Conservation (phyloP, 2,329 filamentous ascomycete species). For the Akanthomyces muscarius region DNA sequence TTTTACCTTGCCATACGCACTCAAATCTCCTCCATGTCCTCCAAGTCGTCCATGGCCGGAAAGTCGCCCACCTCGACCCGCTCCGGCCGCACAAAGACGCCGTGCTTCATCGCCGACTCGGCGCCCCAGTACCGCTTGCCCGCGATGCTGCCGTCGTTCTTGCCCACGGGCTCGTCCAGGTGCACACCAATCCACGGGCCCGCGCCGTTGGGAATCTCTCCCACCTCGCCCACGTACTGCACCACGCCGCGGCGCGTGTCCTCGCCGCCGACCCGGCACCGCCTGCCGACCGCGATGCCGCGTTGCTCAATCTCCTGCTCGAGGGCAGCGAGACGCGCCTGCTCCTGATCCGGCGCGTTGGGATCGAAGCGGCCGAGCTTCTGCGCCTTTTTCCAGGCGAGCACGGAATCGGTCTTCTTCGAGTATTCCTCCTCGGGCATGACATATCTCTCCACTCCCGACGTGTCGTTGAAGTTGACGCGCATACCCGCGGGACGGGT, state of each 20-base stretch:
- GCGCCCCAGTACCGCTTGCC: constrained; percentile 66
- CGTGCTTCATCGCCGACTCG: constrained; percentile 61
- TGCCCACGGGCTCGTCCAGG: constrained; percentile 75
- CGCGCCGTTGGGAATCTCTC: constrained; percentile 63
- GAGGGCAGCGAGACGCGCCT: constrained; percentile 65
- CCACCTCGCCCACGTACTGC: constrained; percentile 68
- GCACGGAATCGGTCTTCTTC: constrained; percentile 77
- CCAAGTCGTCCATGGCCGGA: constrained; percentile 65
- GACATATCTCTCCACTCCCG: constrained; percentile 81
- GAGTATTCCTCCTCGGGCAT: constrained; percentile 87
- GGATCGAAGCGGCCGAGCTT: constrained; percentile 97
- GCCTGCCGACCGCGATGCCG: constrained; percentile 59
- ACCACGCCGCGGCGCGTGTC: constrained; percentile 67
- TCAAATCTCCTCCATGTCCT: constrained; percentile 73
- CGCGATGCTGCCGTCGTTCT: constrained; percentile 74
- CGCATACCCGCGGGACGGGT: constrained; percentile 70
- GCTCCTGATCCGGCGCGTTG: constrained; percentile 67
- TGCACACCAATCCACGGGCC: constrained; percentile 70
- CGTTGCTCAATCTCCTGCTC: constrained; percentile 66
- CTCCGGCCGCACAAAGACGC: constrained; percentile 75
- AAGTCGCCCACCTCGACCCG: constrained; percentile 74
- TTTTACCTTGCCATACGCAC: neutral
- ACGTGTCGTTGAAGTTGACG: constrained; percentile 76
- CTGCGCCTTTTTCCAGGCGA: constrained; percentile 93
- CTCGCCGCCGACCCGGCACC: constrained; percentile 63